Base-by-base conservation (phyloP, 495 filamentous ascomycete genomes). In the Penicillium silybi region DNA sequence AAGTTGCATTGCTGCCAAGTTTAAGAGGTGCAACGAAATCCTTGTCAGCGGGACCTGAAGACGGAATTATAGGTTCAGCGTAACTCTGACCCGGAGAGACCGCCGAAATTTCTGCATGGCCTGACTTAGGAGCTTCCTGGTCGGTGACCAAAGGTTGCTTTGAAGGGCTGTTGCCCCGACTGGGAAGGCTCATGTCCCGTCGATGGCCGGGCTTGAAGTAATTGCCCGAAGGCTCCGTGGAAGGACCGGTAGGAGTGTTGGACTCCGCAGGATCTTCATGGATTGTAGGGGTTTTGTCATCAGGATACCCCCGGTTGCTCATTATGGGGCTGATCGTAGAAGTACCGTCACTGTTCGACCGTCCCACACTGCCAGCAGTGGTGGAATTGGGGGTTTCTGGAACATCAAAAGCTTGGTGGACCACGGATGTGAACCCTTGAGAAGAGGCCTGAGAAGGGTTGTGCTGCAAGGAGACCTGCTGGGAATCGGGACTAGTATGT, bases 311-410 rank as follows among this genome's bases (percentile, higher is more conserved):
- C 44, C 65, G 71, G 43, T 72, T 66, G 50, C 79, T 75, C 46
- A 88, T 86, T 40, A 89, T 88, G 1, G 86, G 86, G 57, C 83
- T 86, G 52, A 89, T 84, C 19, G 70, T 73, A 46, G 82, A 76
- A 0, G 85, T 88, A 48, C 83, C 81, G 44, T 80, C 78, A 41
- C 84, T 87, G 50, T 85, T 80, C 29, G 83, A 84, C 49, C 85
- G 73, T 13, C 58, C 76, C 20, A 85, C 69, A 42, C 66, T 78
- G 39, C 64, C 74, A 45, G 66, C 55, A 29, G 62, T 67, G 29
- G 29, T 32, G 26, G 79, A 79, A 47, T 71, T 79, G 16, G 85
- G 83, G 3, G 84, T 85, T 38, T 77, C 68, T 10, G 83, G 80
- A 22, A 82, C 73, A 65, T 87, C 85, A 57, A 89, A 89, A 22